Base-by-base conservation (phyloP, 768 basidiomycete genomes). In the Pleurotus eryngii region DNA sequence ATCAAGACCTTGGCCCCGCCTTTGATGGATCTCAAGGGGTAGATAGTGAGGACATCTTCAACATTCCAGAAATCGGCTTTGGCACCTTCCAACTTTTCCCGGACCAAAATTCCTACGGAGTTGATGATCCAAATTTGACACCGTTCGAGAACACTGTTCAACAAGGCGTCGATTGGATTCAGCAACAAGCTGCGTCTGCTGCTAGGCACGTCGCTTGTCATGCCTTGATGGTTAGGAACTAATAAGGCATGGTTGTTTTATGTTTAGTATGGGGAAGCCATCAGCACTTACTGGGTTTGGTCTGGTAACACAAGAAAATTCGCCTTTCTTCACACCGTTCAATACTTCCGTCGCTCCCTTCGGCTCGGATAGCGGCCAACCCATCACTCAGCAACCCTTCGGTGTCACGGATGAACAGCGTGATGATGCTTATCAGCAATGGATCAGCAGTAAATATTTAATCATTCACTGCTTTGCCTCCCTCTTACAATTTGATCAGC, bases 11-110 rank as follows among this genome's bases (percentile, higher is more conserved):
- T 35, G 83, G 84, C 24, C 63, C 86, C 20, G 72, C 74, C 24
- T 84, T 81, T 58, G 81, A 89, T 64, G 87, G 87, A 1, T 76
- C 82, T n/a, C 72, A 73, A 35, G 86, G 86, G 35, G 83, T 88
- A 17, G 87, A 89, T 65, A 82, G 79, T 56, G 81, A 85, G 61
- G 87, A 88, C 59, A 84, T 89, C 50, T 59, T 76, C 55, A 81
- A 69, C 59, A 83, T 84, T 57, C 81, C 82, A 0, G 40, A 78
- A 9, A 81, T 89, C 59, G 80, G 77, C 5, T 86, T 85, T 61
- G 71, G 76, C 30, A 74, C 82, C 15, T 86, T 86, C 76, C 84
- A 81, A 57, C 61, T 87, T 22, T 87, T 88, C 77, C 86, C 87
- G 17, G 85, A 89, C 63, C 87, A 89, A 66, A 76, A 81, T 59